Conservation (phyloP, 2,329 filamentous ascomycete genomes). For the Apiospora sp. region DNA sequence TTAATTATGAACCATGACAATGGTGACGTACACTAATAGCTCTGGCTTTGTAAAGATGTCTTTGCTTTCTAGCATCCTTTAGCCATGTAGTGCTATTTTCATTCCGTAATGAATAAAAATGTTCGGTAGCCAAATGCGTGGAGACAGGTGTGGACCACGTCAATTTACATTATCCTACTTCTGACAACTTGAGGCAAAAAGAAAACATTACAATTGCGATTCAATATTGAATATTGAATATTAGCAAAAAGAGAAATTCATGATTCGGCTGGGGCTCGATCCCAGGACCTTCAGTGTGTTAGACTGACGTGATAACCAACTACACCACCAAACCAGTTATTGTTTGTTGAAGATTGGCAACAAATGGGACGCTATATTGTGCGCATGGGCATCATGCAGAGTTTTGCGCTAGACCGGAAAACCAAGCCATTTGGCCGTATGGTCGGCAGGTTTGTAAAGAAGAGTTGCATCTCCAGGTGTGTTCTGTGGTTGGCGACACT, state of each 20-base stretch:
- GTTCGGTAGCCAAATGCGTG: background rate
- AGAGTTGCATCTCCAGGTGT: background rate
- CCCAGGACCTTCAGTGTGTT: conserved; percentile 51
- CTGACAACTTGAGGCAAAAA: background rate
- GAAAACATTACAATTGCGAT: background rate
- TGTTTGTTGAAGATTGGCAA: background rate
- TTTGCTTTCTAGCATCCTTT: background rate
- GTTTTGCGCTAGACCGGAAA: background rate
- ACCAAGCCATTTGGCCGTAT: background rate
- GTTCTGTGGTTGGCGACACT: background rate
- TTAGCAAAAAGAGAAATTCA: background rate
- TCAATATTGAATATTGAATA: background rate
- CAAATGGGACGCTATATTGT: background rate
- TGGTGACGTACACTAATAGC: background rate
- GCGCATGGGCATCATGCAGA: background rate
- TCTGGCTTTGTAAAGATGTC: background rate
- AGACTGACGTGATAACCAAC: conserved; percentile 60
- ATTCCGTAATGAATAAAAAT: background rate
- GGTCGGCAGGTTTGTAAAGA: background rate
- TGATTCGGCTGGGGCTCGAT: conserved; percentile 39
- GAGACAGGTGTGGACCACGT: background rate
- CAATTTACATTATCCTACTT: background rate
- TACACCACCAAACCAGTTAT: conserved; percentile 39
- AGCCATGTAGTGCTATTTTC: background rate
- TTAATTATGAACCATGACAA: background rate